Base-by-base conservation (phyloP, 2,329 filamentous ascomycete species). In the Westerdykella aurantiaca region DNA sequence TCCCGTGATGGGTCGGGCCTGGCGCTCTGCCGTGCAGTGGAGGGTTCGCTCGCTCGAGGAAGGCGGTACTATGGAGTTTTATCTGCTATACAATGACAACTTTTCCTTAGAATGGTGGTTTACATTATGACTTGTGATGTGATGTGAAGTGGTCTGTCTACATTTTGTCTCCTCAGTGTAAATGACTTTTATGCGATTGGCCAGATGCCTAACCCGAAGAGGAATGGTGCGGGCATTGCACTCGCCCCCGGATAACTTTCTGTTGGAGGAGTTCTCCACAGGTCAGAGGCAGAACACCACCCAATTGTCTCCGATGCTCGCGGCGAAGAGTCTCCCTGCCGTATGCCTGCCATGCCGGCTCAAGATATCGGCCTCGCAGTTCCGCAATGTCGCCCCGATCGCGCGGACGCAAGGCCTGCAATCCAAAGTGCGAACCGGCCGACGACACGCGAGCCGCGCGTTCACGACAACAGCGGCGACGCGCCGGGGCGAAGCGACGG, bases 291-390 rank as follows among this genome's bases (percentile, higher is more conserved):
- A 12, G 48, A 38, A 22, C 42, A 17, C 6, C 22, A 13, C 23
- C 39, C 37, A 45, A 29, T 23, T 39, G 29, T 10, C 49, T 42
- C 63, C 33, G 5, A 67, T 67, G 64, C 48, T 67, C 14, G 55
- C 55, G 51, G 57, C 54, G 43, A 57, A 48, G 45, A 48, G 55
- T 21, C 34, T 63, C 7, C 57, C 59, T 38, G 60, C 57, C 1
- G 46, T 63, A 21, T 67, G 62, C 46, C 44, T 56, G 45, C 58
- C 60, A 49, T 67, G 64, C 50, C 58, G 64, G 37, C 56, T 63
- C 40, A 61, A 48, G 22, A 37, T 61, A 11, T 51, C 60, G 13
- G 51, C 59, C 22, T 51, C 58, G 13, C 51, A 49, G 33, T 56
- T 55, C 33, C 60, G 60, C 50, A 58, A 48, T 39, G 52, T 45